A percentile compares a stretch with the other conserved stretches of the same genome.
Evolutionary conservation across 176 grass and related monocot species (phyloP).

Genomic region (Aegilops umbellulata): DNA sequence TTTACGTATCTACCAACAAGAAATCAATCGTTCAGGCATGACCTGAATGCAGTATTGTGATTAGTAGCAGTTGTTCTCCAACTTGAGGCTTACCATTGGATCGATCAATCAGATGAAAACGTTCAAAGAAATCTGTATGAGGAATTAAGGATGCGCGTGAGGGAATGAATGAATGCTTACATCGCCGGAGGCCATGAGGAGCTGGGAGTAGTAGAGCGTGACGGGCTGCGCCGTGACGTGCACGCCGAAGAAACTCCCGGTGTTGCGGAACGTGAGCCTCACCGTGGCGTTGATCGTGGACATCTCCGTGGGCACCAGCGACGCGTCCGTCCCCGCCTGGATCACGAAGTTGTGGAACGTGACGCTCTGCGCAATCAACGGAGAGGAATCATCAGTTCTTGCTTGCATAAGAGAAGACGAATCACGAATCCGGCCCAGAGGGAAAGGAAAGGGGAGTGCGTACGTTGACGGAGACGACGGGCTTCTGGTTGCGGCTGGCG

Average conservation of each 20-base stretch:
- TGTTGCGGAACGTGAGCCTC: slow-evolving; percentile 67
- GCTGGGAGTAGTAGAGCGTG: slow-evolving; percentile 66
- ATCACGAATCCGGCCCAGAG: background rate
- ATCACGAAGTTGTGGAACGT: slow-evolving; percentile 81
- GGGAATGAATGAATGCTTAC: slow-evolving; percentile 35
- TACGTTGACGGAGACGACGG: slow-evolving; percentile 61
- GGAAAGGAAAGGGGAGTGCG: background rate
- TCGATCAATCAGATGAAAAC: background rate
- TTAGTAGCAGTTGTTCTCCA: too few species aligned
- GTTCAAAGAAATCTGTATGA: background rate
- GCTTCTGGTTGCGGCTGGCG: slow-evolving; percentile 69
- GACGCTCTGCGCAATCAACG: slow-evolving; percentile 49
- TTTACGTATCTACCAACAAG: background rate
- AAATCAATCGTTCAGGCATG: background rate
- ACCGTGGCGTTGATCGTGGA: slow-evolving; percentile 83
- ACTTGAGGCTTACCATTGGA: background rate
- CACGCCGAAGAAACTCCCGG: slow-evolving; percentile 89
- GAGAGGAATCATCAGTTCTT: background rate
- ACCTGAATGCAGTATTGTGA: background rate
- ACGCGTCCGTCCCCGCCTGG: slow-evolving; percentile 93
- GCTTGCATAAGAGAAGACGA: background rate
- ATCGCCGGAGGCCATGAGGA: slow-evolving; percentile 63
- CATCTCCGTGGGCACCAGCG: slow-evolving; percentile 77
- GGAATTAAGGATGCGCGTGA: too few species aligned
- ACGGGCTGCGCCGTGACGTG: slow-evolving; percentile 73